phyloP scores from a whole-genome alignment of 495 filamentous ascomycete species.

The Rusavskia elegans region DNA sequence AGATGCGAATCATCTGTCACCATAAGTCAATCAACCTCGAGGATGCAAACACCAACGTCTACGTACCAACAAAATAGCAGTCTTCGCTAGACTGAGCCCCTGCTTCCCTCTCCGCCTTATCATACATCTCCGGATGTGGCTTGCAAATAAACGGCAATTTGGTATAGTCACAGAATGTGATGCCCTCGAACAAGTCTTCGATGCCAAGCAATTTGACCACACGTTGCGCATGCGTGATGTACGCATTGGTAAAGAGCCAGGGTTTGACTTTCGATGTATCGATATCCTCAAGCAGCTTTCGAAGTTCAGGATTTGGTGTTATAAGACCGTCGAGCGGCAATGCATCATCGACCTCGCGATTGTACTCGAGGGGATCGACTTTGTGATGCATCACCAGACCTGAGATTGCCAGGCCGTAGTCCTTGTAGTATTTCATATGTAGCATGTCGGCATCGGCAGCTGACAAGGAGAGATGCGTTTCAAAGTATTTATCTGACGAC shows the following conservation, averaged over 20 bases:
- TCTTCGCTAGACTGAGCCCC: slow-evolving; percentile 37
- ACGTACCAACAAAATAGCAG: slow-evolving; percentile 77
- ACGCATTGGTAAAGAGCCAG: slow-evolving; percentile 96
- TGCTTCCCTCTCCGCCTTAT: slow-evolving; percentile 55
- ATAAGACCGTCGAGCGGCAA: slow-evolving; percentile 76
- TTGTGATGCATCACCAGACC: slow-evolving; percentile 87
- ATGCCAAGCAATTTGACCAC: slow-evolving; percentile 69
- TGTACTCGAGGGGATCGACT: slow-evolving; percentile 92
- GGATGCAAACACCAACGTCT: slow-evolving; percentile 8
- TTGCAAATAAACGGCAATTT: slow-evolving; percentile 61
- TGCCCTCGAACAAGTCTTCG: slow-evolving; percentile 79
- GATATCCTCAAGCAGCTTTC: slow-evolving; percentile 60
- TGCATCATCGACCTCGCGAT: slow-evolving; percentile 85
- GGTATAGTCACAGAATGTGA: slow-evolving; percentile 84
- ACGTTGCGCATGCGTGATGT: slow-evolving; percentile 68
- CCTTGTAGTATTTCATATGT: slow-evolving; percentile 81
- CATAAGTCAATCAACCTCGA: too few species aligned
- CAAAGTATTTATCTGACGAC: slow-evolving; percentile 55
- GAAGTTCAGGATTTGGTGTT: slow-evolving; percentile 55
- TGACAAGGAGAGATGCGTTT: slow-evolving; percentile 56
- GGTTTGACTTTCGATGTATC: slow-evolving; percentile 64
- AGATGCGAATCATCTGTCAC: slow-evolving; percentile 59
- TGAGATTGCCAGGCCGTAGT: slow-evolving; percentile 93
- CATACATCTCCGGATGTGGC: slow-evolving; percentile 68
- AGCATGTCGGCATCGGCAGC: slow-evolving; percentile 62